phyloP scores from a whole-genome alignment of 2,329 filamentous ascomycete genomes.

The Basipetospora chlamydospora region DNA sequence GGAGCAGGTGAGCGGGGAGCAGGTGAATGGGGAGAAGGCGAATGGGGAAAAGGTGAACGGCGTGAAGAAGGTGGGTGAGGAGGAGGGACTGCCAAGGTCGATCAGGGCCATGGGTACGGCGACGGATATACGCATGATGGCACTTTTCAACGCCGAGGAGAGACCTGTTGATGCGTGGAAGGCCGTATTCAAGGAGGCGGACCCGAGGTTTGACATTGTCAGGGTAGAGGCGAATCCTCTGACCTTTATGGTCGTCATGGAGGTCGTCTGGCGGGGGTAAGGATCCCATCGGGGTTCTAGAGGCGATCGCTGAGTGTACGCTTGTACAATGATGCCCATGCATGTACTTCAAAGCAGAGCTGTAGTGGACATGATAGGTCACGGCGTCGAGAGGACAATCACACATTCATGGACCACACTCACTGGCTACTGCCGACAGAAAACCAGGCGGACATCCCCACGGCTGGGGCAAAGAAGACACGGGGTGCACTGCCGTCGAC shows the following conservation, averaged over 20 bases:
- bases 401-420: too few species aligned
- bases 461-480: too few species aligned
- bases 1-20: constrained; percentile 22
- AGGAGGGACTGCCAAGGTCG: constrained; percentile 14
- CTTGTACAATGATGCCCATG: too few species aligned
- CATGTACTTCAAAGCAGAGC: too few species aligned
- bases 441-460: too few species aligned
- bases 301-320: too few species aligned
- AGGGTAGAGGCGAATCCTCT: constrained; percentile 19
- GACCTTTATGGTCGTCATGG: constrained; percentile 21
- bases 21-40: constrained; percentile 23
- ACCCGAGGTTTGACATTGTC: constrained; percentile 28
- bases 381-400: too few species aligned
- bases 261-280: constrained; percentile 21
- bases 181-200: constrained; percentile 27
- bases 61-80: constrained; percentile 28
- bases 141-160: constrained; percentile 36
- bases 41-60: constrained; percentile 25
- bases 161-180: constrained; percentile 23
- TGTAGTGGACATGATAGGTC: too few species aligned
- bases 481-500: too few species aligned
- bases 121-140: constrained; percentile 39
- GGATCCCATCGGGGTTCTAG: too few species aligned
- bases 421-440: too few species aligned
- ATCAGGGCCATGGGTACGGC: constrained; percentile 31